A percentile compares a stretch with the other conserved stretches of the same genome.
These are phyloP conservation scores for Alliaria petiolata DNA, from an alignment of 345 rosid genomes.

Conservation along the genomic window DNA sequence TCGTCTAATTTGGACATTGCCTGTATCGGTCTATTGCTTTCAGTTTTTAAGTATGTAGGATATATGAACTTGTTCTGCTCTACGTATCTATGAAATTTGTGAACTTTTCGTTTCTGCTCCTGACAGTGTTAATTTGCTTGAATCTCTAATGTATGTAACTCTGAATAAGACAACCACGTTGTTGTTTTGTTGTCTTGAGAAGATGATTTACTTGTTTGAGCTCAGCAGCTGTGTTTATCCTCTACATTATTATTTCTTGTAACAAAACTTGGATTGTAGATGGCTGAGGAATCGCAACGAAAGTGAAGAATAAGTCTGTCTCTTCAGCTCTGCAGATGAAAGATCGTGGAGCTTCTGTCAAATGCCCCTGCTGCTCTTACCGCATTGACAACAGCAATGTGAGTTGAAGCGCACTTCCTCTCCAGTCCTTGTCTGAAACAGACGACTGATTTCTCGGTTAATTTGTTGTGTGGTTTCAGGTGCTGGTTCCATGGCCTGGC, in stretches of 20 bases:
- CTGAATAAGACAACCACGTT: background rate
- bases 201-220: background rate
- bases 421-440: background rate
- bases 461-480: constrained; percentile 52
- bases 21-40: background rate
- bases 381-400: constrained; percentile 80
- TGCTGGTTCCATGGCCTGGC: constrained; percentile 71
- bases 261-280: constrained; percentile 63
- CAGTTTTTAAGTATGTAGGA: no score
- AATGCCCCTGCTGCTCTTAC: constrained; percentile 75
- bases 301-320: constrained; percentile 56
- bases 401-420: constrained; percentile 16
- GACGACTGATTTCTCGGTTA: background rate
- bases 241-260: background rate
- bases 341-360: constrained; percentile 61
- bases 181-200: background rate
- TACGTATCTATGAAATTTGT: no score
- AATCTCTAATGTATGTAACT: background rate
- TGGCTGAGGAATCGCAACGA: constrained; percentile 61
- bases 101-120: no score
- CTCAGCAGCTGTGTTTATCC: background rate
- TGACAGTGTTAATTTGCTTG: background rate
- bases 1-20: background rate
- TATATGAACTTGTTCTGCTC: no score
- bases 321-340: constrained; percentile 48